Evolutionary conservation across 768 basidiomycete genomes (phyloP).

Genomic region (Amanita subjunquillea): DNA sequence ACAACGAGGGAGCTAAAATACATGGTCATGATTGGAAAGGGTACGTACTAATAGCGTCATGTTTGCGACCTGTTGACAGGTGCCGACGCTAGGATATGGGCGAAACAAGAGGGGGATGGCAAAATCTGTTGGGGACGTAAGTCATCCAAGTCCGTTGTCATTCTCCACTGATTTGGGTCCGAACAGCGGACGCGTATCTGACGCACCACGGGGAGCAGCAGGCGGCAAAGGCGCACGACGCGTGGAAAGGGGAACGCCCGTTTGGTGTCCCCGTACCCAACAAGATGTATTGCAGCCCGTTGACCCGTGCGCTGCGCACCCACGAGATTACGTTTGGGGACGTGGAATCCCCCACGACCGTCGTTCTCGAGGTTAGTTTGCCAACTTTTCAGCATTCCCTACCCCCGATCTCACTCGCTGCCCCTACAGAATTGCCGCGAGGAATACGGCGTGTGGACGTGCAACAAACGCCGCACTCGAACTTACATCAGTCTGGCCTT

Average conservation of each 20-base stretch:
- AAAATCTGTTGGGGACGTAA: slow-evolving; percentile 66
- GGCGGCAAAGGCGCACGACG: slow-evolving; percentile 31
- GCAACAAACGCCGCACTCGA: slow-evolving; percentile 47
- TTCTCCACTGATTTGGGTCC: background rate
- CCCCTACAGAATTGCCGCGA: slow-evolving; percentile 51
- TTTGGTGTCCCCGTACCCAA: slow-evolving; percentile 40
- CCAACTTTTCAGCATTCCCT: too few species aligned
- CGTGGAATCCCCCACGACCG: slow-evolving; percentile 18
- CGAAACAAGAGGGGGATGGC: slow-evolving; percentile 52
- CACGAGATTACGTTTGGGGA: slow-evolving; percentile 40
- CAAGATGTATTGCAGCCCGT: slow-evolving; percentile 50
- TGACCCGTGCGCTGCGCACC: slow-evolving; percentile 55
- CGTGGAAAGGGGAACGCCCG: slow-evolving; percentile 39
- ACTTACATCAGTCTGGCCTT: slow-evolving; percentile 39
- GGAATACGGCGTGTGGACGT: slow-evolving; percentile 57
- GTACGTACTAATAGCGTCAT: slow-evolving; percentile 23
- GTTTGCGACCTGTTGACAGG: background rate
- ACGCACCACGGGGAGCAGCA: slow-evolving; percentile 49
- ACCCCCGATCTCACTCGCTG: background rate
- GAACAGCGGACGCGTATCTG: slow-evolving; percentile 53
- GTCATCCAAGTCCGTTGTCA: slow-evolving; percentile 14
- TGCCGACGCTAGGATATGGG: slow-evolving; percentile 38
- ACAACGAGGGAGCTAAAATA: slow-evolving; percentile 54
- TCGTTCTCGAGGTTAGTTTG: slow-evolving; percentile 44
- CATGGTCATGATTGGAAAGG: slow-evolving; percentile 56